Base-by-base conservation (phyloP, 257 asterid species). In the Asclepias syriaca region DNA sequence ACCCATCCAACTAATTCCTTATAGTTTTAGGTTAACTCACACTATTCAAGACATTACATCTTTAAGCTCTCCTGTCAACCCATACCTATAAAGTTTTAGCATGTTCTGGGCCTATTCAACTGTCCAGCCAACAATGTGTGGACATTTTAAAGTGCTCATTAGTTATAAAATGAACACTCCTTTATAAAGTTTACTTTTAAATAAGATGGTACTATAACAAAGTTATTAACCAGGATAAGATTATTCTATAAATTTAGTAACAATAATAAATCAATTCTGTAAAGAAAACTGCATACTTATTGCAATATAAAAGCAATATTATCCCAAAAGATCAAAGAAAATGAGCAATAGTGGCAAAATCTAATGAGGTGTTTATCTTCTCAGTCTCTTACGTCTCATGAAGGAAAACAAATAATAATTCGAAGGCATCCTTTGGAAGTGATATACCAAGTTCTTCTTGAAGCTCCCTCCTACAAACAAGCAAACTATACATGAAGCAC, bases 341-440 rank as follows among this genome's bases (percentile, higher is more conserved):
- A 55, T 16, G 34, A 65, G 18, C 58, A 55, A 39, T 39, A 24
- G 69, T n/a, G 32, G 11, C 29, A 63, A 58, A n/a, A 70, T 39
- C 50, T 12, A 37, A 40, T 13, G n/a, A 70, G 57, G 68, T 61
- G 22, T 81, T 82, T 74, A 71, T 65, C 51, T 49, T 79, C 97
- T 71, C 77, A 54, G 12, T 54, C 27, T 19, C 59, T 54, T 54
- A 95, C 99, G 96, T 77, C 77, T 95, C 88, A 79, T 95, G 92
- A 73, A 90, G 92, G 79, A 85, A 87, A 74, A 84, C 85, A 81
- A 87, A 91, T 63, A 95, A 77, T 78, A 84, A 79, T 72, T 95
- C 98, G 74, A 92, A 91, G 69, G 99, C 97, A 81, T 91, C 97
- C 86, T 86, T 86, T 7, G 97, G 99, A 80, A 95, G 97, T 73